A percentile compares a stretch with the other conserved stretches of the same genome.
Conservation (phyloP, 345 rosid species). For the Turritis glabra region DNA sequence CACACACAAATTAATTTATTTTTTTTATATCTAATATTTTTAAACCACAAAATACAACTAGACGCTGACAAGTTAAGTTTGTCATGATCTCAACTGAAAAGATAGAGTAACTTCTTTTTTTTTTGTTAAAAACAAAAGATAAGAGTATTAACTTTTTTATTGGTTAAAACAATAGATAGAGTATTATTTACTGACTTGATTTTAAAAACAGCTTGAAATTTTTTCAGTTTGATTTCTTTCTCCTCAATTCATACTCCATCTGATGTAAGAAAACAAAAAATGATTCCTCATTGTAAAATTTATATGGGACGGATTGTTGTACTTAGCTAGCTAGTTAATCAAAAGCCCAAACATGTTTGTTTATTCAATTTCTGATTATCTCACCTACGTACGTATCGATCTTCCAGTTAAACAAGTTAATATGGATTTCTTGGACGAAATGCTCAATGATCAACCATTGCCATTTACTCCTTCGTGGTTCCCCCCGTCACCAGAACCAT, state of each 20-base stretch:
- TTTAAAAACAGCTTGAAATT: too few relatives aligned
- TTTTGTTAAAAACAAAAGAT: too few relatives aligned
- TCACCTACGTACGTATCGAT: neutral
- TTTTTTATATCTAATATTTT: neutral
- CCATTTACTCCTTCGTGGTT: slow-evolving; percentile 16
- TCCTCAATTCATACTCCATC: neutral
- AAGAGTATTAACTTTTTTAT: too few relatives aligned
- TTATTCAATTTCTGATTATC: neutral
- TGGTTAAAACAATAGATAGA: too few relatives aligned
- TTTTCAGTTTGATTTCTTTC: neutral
- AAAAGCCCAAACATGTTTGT: neutral
- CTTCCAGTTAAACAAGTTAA: neutral
- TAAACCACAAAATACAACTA: neutral
- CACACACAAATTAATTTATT: neutral
- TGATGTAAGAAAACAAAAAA: neutral
- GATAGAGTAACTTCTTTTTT: too few relatives aligned
- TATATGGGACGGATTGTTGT: neutral
- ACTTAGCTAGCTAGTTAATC: neutral
- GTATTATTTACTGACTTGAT: too few relatives aligned
- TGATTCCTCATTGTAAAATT: too few relatives aligned
- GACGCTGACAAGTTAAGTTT: too few relatives aligned
- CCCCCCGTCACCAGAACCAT: neutral
- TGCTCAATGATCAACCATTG: neutral
- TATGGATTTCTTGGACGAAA: slow-evolving; percentile 1
- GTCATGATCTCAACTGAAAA: too few relatives aligned